These are phyloP conservation scores for Primulina tabacum DNA, from an alignment of 257 asterid species.

Conservation along the genomic window DNA sequence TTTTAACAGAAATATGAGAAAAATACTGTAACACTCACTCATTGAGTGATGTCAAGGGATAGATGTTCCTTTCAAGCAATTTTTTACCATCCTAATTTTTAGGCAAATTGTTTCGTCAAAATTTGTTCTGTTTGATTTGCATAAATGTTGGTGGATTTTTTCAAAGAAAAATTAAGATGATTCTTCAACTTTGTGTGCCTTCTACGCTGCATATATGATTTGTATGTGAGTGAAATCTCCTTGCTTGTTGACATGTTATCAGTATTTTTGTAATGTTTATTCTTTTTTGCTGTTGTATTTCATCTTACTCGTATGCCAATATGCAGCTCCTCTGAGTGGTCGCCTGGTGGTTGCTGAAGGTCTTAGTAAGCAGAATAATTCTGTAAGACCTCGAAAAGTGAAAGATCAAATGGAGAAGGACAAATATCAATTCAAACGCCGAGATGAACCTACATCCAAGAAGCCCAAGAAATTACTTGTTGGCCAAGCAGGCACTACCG, in stretches of 20 bases:
- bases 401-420: conserved; percentile 38
- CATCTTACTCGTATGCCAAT: not conserved
- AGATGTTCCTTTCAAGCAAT: not conserved
- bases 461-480: conserved; percentile 43
- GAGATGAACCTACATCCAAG: conserved; percentile 58
- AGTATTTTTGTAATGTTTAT: not conserved
- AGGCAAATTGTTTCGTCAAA: not conserved
- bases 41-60: conserved; percentile 3
- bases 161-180: not conserved
- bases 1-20: not conserved
- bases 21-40: not conserved
- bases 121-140: not conserved
- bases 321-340: conserved; percentile 49
- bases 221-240: not conserved
- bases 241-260: not conserved
- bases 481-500: conserved; percentile 34
- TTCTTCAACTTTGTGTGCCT: not conserved
- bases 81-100: not conserved
- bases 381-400: conserved; percentile 29
- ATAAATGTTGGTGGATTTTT: not conserved
- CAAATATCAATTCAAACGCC: conserved; percentile 39
- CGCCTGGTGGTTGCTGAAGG: conserved; percentile 42
- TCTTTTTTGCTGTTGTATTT: not conserved
- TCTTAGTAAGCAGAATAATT: conserved; percentile 39
- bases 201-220: not conserved